A percentile compares a stretch with the other conserved stretches of the same genome.
Conservation (phyloP, 495 filamentous ascomycete genomes). For the Astrothelium subdiscretum region DNA sequence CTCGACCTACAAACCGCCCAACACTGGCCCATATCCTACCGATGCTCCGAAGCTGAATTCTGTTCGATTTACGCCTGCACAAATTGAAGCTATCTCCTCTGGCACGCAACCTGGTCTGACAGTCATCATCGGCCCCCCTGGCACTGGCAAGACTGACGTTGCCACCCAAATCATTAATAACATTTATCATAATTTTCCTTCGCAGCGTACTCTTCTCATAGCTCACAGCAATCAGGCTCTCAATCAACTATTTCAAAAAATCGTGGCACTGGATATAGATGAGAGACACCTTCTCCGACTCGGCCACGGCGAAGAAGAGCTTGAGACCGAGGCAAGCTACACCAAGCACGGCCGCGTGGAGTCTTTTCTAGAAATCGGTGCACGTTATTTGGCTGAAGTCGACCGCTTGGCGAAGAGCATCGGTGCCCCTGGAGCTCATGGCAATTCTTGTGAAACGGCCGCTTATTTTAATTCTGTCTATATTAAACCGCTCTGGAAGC, state of each 20-base stretch:
- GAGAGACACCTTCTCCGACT: slow-evolving; percentile 86
- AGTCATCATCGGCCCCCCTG: slow-evolving; percentile 88
- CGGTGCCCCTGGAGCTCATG: slow-evolving; percentile 79
- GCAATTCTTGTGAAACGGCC: slow-evolving; percentile 90
- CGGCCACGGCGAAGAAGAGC: slow-evolving; percentile 89
- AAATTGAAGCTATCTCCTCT: slow-evolving; percentile 85
- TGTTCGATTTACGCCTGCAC: slow-evolving; percentile 80
- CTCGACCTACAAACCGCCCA: slow-evolving; percentile 83
- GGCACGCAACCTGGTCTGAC: slow-evolving; percentile 92
- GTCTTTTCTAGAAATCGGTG: slow-evolving; percentile 84
- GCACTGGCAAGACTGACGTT: slow-evolving; percentile 97
- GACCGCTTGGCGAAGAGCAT: slow-evolving; percentile 74
- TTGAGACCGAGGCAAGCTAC: slow-evolving; percentile 76
- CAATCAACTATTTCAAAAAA: slow-evolving; percentile 98
- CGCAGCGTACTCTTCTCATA: slow-evolving; percentile 81
- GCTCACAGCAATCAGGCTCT: slow-evolving; percentile 97
- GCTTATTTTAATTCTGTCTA: slow-evolving; percentile 93
- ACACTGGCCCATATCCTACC: slow-evolving; percentile 81
- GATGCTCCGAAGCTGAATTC: slow-evolving; percentile 76
- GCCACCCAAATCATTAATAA: slow-evolving; percentile 98
- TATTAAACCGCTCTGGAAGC: slow-evolving; percentile 75
- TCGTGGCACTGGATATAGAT: slow-evolving; percentile 87
- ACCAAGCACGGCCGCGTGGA: slow-evolving; percentile 94
- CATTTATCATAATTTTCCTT: slow-evolving; percentile 94
- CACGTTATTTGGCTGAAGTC: slow-evolving; percentile 69